Base-by-base conservation (phyloP, 345 rosid species). In the Linum usitatissimum region DNA sequence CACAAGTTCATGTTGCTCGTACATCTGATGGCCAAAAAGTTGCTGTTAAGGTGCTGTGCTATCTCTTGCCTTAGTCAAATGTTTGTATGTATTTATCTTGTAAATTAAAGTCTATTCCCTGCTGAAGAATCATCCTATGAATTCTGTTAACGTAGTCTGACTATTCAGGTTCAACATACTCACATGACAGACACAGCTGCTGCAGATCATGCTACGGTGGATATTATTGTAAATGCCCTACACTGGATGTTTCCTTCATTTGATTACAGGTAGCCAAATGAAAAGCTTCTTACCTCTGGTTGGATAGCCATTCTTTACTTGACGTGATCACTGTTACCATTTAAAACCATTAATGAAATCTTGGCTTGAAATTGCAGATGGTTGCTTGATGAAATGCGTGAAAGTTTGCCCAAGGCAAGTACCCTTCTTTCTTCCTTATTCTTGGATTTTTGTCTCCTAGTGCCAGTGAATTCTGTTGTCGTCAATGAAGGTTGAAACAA, bases 1-100 rank as follows among this genome's bases (percentile, higher is more conserved):
- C 99, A 60, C 97, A 93, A 87, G 97, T 93, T 77, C 99, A 93
- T 84, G 85, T 87, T 78, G 97, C 99, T 70, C 76, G 68, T 19
- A 86, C 82, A 0, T 78, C 38, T 61, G 83, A 81, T 66, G 96
- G 96, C 53, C 75, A 72, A 75, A 93, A 87, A 78, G 89, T 93
- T 63, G 95, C 96, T 55, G 96, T 90, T 69, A 93, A 90, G 99
- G 99, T 93, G 38, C 53, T 54, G 10, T 65, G 63, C 7, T 66
- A n/a, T 6, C 63, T 68, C 49, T 62, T 40, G 23, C 63, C 62
- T 69, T 65, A 67, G 23, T 60, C 63, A 49, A 66, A 61, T 45
- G 12, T 18, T n/a, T 55, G 28, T 18, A 18, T 18, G 6, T 3
- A 9, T 18, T 55, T 55, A n/a, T 18, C 59, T 55, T 55, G 7